These are phyloP conservation scores for Orbilia quercus DNA, from an alignment of 2,329 filamentous ascomycete species.

Conservation along the genomic window DNA sequence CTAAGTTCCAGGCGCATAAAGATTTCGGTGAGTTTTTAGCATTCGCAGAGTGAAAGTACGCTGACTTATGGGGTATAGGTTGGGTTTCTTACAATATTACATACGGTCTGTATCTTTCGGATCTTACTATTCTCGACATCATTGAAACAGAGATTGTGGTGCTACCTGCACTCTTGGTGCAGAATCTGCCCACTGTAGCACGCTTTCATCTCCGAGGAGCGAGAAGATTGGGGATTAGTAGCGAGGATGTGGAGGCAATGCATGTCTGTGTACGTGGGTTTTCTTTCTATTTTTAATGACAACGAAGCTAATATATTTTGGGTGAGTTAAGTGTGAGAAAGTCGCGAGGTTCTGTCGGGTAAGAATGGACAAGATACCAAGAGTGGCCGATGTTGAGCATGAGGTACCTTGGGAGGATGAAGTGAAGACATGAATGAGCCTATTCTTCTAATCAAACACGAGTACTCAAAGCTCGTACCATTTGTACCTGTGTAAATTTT, in stretches of 20 bases:
- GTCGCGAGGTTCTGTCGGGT: conserved; percentile 59
- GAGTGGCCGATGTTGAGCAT: conserved; percentile 60
- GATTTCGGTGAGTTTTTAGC: conserved; percentile 63
- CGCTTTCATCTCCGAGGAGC: conserved; percentile 70
- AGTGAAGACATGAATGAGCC: neutral
- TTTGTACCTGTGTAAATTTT: too few species aligned
- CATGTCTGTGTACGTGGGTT: conserved; percentile 56
- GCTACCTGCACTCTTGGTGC: conserved; percentile 70
- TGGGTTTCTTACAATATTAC: conserved; percentile 70
- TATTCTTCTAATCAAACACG: too few species aligned
- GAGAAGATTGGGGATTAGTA: conserved; percentile 66
- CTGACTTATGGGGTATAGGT: conserved; percentile 57
- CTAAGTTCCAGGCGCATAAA: conserved; percentile 64
- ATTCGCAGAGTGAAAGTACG: neutral
- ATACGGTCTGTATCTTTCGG: conserved; percentile 71
- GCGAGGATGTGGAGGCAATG: conserved; percentile 64
- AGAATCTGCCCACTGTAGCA: conserved; percentile 68
- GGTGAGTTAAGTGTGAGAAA: conserved; percentile 38
- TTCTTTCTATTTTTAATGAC: neutral
- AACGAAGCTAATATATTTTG: neutral
- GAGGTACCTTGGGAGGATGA: conserved; percentile 58
- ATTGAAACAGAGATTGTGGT: conserved; percentile 70
- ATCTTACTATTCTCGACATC: conserved; percentile 69
- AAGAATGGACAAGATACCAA: conserved; percentile 59
- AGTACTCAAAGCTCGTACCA: neutral